Percentiles rank a stretch among this genome's conserved stretches.
Evolutionary conservation across 2,329 filamentous ascomycete species (phyloP).

Genomic region (Paraconiothyrium sp.): DNA sequence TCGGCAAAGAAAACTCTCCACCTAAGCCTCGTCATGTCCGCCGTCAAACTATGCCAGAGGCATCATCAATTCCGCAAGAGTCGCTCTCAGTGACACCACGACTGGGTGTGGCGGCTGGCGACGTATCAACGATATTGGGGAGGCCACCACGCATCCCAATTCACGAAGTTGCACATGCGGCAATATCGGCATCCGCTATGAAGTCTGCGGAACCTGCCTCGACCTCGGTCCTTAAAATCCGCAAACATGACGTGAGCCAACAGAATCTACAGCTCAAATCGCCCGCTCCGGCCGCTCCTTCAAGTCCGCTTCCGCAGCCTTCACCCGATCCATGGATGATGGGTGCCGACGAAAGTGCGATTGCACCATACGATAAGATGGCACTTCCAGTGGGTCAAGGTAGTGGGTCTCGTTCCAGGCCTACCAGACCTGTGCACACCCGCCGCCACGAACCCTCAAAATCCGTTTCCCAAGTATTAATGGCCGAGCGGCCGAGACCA

Average conservation of each 20-base stretch:
- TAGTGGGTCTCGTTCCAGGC: constrained; percentile 34
- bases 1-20: constrained; percentile 46
- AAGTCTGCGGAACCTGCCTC: constrained; percentile 22
- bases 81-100: constrained; percentile 19
- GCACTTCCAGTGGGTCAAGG: constrained; percentile 43
- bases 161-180: constrained; percentile 17
- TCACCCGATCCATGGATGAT: constrained; percentile 47
- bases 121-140: constrained; percentile 32
- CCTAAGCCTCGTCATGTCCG: constrained; percentile 33
- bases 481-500: constrained; percentile 3
- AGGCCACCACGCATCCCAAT: constrained; percentile 27
- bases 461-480: constrained; percentile 22
- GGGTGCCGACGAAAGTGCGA: constrained; percentile 38
- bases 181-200: constrained; percentile 25
- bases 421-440: constrained; percentile 33
- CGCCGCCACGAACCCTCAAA: constrained; percentile 32
- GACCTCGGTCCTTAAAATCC: constrained; percentile 33
- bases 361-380: constrained; percentile 43
- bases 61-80: constrained; percentile 21
- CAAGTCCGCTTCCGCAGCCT: constrained; percentile 44
- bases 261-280: constrained; percentile 35
- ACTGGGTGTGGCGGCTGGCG: constrained; percentile 29
- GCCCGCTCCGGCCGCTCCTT: constrained; percentile 26
- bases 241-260: constrained; percentile 29
- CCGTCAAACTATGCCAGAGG: constrained; percentile 36